Evolutionary conservation across 352 stramenopile species (phyloP), one percentile per base, ranked within the genome.

Genomic region (Globisporangium barbulae): DNA sequence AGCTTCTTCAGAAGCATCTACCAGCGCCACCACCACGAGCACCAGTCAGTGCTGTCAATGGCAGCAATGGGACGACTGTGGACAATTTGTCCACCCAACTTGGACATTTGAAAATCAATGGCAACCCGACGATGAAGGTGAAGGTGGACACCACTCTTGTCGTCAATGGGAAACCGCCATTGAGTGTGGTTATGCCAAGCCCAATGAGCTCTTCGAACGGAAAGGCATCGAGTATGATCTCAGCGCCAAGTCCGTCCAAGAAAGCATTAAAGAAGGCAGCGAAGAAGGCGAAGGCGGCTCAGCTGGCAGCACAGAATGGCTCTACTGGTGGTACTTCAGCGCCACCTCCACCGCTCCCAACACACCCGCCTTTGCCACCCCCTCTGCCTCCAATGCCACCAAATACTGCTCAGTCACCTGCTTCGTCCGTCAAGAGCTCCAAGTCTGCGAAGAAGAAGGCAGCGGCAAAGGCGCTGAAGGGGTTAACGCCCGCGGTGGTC

Each of bases 401-500:
- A 7, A 9, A 17, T 8, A 41, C 12, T 28, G 8, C 28, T 8
- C 52, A 50, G 19, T 50, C 44, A 28, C 44, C 44, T 50, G 28
- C 37, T 12, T 53, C 41, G 39, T 45, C 31, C 4, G 60, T 60
- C 5, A 50, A 10, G 8, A 61, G 25, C 39, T 68, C 28, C 33
- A 75, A 53, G 28, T 41, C 60, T 35, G 65, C 66, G 55, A 53
- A 50, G 33, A 57, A 59, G 35, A 55, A 30, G 35, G 13, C 15
- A n/a, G 63, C 63, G 35, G 42, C 47, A 35, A 68, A 68, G 33
- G 61, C 56, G 7, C 30, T 77, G 13, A 77, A 78, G 52, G 69
- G 72, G 1, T 55, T 84, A 28, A 80, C 72, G 48, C 76, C 76
- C 64, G 70, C 74, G 0, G 75, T 72, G 56, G 72, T 85, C 48